Evolutionary conservation across 768 basidiomycete genomes (phyloP), one percentile per base, ranked within the genome.

Genomic region (Exsudoporus frostii): DNA sequence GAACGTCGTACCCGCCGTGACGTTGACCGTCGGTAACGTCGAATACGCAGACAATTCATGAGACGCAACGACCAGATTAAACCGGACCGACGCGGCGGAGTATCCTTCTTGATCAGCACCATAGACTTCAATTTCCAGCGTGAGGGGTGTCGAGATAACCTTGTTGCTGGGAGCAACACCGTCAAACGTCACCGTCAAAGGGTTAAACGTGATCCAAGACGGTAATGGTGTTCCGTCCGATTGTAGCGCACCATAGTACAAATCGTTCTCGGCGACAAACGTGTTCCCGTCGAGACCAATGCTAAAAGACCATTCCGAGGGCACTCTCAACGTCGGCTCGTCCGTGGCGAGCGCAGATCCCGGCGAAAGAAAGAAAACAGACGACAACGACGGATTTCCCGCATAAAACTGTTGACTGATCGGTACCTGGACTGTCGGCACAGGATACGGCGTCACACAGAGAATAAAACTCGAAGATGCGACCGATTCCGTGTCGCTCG

Each of bases 281-380:
- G 89, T 93, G 33, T 79, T 73, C 54, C 80, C 74, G 46, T 84
- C 71, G 60, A 97, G 82, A 14, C 94, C 95, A 53, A 98, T 79
- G 62, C 90, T 92, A 73, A 96, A 98, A 1, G 90, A 90, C 92
- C 93, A 96, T 41, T 74, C 69, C 7, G 81, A 81, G 1, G 92
- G 92, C 10, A 96, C 81, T 46, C 92, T 77, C 50, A 97, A 65
- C 45, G 78, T 74, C 50, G 85, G 85, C 45, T 71, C 74, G 42
- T 68, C 61, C 15, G 74, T 76, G 27, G 66, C 62, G 29, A 91
- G 71, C 14, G 84, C 81, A 20, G 88, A 87, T 40, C 76, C 73
- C 3, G 76, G 69, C n/a, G 81, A 73, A 37, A 91, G 71, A 51
- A 83, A 68, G 61, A 83, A 92, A 33, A 90, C 87, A 6, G 92